Evolutionary conservation across 768 basidiomycete genomes (phyloP).

Genomic region (Podaxis carcinomalis): DNA sequence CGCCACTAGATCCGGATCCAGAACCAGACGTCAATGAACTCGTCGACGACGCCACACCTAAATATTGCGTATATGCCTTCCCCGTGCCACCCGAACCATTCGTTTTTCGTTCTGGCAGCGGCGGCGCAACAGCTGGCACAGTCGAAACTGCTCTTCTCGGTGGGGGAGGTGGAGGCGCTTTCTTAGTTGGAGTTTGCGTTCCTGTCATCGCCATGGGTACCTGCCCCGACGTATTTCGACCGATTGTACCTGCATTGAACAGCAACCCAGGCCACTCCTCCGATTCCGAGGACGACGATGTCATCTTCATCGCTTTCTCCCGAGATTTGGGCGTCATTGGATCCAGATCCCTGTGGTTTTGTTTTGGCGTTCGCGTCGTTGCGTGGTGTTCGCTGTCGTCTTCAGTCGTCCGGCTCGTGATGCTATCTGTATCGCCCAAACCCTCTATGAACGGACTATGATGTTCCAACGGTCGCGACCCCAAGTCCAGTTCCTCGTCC

Average conservation of each 20-base stretch:
- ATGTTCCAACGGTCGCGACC: conserved; percentile 36
- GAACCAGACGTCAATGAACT: conserved; percentile 14
- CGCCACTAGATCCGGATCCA: conserved; percentile 7
- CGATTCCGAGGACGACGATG: background rate
- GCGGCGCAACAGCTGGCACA: conserved; percentile 31
- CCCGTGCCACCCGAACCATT: conserved; percentile 5
- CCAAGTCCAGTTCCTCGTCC: conserved; percentile 48
- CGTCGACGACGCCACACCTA: conserved; percentile 1
- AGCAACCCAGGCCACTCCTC: background rate
- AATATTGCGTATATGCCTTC: background rate
- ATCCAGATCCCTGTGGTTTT: background rate
- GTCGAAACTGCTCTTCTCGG: conserved; percentile 38
- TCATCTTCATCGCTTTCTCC: background rate
- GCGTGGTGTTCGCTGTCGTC: conserved; percentile 37
- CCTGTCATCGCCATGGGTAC: background rate
- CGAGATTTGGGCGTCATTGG: background rate
- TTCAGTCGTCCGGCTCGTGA: conserved; percentile 36
- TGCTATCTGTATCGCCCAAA: conserved; percentile 25
- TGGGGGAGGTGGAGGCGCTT: conserved; percentile 62
- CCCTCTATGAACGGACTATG: conserved; percentile 42
- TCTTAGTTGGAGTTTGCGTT: conserved; percentile 28
- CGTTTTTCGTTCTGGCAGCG: conserved; percentile 40
- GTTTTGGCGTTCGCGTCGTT: background rate
- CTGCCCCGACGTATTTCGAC: background rate
- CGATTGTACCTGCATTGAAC: background rate